Percentiles rank a stretch among this genome's conserved stretches.
These are phyloP conservation scores for Bretschneidera sinensis DNA, from an alignment of 345 rosid genomes.

Conservation along the genomic window DNA sequence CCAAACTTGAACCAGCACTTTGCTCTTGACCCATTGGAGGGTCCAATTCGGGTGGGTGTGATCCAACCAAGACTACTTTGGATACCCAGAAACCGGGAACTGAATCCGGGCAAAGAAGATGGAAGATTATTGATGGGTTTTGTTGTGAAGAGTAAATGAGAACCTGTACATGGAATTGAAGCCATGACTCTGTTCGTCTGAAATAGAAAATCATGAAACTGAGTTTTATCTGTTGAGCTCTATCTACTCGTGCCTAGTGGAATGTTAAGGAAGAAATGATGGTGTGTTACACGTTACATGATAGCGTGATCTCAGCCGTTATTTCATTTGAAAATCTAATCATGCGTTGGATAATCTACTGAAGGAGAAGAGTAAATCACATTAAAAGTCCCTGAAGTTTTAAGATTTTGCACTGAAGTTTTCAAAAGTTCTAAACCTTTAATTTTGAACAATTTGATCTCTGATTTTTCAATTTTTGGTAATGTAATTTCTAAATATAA, in stretches of 20 bases:
- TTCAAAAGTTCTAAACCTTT: too few species aligned
- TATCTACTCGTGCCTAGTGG: conserved; percentile 12
- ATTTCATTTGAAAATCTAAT: not conserved
- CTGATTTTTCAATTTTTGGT: too few species aligned
- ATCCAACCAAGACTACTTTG: conserved; percentile 22
- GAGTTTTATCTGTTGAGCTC: conserved; percentile 14
- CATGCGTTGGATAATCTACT: not conserved
- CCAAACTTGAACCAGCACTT: conserved; percentile 89
- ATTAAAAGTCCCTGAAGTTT: too few species aligned
- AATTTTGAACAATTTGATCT: too few species aligned
- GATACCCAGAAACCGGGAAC: conserved; percentile 55
- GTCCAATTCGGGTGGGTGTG: conserved; percentile 47
- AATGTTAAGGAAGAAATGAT: not conserved
- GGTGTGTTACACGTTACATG: conserved; percentile 5
- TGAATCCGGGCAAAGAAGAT: conserved; percentile 23
- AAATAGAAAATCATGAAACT: not conserved
- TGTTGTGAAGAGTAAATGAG: conserved; percentile 26
- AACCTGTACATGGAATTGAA: conserved; percentile 38
- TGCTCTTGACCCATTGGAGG: conserved; percentile 64
- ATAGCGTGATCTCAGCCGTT: conserved; percentile 2
- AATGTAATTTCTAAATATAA: too few species aligned
- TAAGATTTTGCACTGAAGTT: too few species aligned
- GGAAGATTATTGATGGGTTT: conserved; percentile 30
- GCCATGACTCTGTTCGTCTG: conserved; percentile 28
- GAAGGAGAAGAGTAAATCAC: too few species aligned